A percentile compares a stretch with the other conserved stretches of the same genome.
phyloP scores from a whole-genome alignment of 2,329 filamentous ascomycete species.

The Aspergillus sp. region DNA sequence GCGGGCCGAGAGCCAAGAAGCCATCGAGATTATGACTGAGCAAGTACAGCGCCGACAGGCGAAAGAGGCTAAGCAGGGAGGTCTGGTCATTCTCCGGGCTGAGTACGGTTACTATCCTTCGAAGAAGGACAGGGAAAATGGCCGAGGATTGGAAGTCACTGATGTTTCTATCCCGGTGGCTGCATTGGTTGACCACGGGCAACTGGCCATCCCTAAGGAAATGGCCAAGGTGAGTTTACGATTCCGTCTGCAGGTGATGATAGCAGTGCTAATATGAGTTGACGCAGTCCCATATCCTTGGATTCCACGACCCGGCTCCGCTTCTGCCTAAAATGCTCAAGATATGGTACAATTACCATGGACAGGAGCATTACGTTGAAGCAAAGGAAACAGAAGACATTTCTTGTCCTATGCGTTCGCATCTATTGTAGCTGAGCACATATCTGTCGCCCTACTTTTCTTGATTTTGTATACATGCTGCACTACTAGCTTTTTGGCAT shows the following conservation, averaged over 20 bases:
- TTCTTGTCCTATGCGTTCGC: constrained; percentile 42
- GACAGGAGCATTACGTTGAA: constrained; percentile 42
- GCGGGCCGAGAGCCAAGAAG: constrained; percentile 40
- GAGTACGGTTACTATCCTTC: constrained; percentile 43
- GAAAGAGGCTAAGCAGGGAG: constrained; percentile 36
- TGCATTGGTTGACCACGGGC: constrained; percentile 45
- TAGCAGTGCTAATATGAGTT: constrained; percentile 20
- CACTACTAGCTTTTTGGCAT: background rate
- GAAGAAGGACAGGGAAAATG: constrained; percentile 26
- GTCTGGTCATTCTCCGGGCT: constrained; percentile 43
- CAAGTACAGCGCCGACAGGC: constrained; percentile 42
- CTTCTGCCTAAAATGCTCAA: constrained; percentile 42
- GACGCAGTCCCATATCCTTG: constrained; percentile 43
- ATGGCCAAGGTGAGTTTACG: constrained; percentile 36
- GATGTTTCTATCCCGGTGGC: constrained; percentile 50
- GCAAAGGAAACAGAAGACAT: constrained; percentile 39
- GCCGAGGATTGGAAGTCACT: constrained; percentile 29
- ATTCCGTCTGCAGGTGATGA: background rate
- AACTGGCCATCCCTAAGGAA: constrained; percentile 40
- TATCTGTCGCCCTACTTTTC: background rate
- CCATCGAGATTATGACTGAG: constrained; percentile 44
- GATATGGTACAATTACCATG: constrained; percentile 46
- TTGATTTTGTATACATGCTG: background rate
- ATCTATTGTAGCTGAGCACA: constrained; percentile 27
- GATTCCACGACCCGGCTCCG: constrained; percentile 48